Percentiles rank a stretch among this genome's conserved stretches.
Conservation (phyloP, 2,329 filamentous ascomycete species). For the Trichophyton verrucosum region DNA sequence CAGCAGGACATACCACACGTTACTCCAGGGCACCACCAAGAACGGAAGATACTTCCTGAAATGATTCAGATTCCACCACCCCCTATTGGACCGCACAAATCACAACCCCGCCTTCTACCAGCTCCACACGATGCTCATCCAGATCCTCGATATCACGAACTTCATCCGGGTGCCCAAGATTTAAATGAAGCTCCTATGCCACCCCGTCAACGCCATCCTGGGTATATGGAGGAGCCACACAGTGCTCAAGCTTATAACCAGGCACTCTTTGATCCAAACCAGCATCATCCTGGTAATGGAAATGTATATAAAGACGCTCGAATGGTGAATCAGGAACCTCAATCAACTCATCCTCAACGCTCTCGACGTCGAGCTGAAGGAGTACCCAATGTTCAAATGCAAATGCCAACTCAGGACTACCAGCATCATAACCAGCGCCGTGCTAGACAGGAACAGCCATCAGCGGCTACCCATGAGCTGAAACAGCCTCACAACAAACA, state of each 20-base stretch:
- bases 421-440: neutral
- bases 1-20: neutral
- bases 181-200: neutral
- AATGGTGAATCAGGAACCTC: neutral
- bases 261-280: neutral
- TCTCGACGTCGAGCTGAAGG: slow-evolving; percentile 1
- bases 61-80: slow-evolving; percentile 2
- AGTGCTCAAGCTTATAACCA: neutral
- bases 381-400: neutral
- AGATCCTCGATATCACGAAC: neutral
- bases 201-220: neutral
- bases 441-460: neutral
- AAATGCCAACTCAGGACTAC: neutral
- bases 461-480: neutral
- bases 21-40: neutral
- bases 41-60: neutral
- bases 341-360: neutral
- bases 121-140: slow-evolving; percentile 2
- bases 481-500: neutral
- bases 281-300: neutral
- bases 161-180: neutral
- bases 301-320: neutral
- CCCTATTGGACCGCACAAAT: neutral
- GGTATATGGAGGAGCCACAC: neutral
- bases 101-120: neutral